Conservation (phyloP, 306 rosid genomes). For the Hippophae rhamnoides region DNA sequence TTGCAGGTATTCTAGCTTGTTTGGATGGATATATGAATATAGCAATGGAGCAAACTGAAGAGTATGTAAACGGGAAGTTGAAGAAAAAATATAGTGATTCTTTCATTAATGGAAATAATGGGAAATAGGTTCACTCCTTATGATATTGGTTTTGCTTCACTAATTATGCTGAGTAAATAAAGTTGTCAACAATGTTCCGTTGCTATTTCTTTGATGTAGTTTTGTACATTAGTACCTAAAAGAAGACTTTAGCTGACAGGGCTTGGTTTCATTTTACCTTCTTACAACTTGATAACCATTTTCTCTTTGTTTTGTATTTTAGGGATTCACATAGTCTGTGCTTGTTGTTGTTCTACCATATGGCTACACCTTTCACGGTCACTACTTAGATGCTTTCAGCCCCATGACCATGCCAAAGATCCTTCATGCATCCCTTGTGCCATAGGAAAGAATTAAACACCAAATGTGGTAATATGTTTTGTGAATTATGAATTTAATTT, state of each 20-base stretch:
- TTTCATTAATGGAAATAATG: slow-evolving; percentile 86
- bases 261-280: slow-evolving; percentile 25
- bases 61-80: slow-evolving; percentile 84
- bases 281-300: too few species aligned
- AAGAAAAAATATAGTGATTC: slow-evolving; percentile 95
- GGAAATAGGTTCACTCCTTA: slow-evolving; percentile 19
- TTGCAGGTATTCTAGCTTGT: slow-evolving; percentile 86
- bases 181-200: slow-evolving; percentile 4
- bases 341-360: too few species aligned
- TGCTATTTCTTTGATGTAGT: slow-evolving; percentile 40
- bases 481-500: too few species aligned
- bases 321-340: too few species aligned
- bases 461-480: too few species aligned
- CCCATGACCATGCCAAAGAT: too few species aligned
- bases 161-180: not conserved
- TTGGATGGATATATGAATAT: slow-evolving; percentile 97
- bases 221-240: slow-evolving; percentile 84
- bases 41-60: slow-evolving; percentile 99
- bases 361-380: too few species aligned
- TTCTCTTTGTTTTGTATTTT: too few species aligned
- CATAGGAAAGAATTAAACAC: too few species aligned
- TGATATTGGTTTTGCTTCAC: too few species aligned
- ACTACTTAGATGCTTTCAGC: too few species aligned
- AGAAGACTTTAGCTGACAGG: slow-evolving; percentile 82
- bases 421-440: too few species aligned